Percentiles rank a stretch among this genome's conserved stretches.
Evolutionary conservation across 306 rosid genomes (phyloP).

Genomic region (Trichosanthes truncata): DNA sequence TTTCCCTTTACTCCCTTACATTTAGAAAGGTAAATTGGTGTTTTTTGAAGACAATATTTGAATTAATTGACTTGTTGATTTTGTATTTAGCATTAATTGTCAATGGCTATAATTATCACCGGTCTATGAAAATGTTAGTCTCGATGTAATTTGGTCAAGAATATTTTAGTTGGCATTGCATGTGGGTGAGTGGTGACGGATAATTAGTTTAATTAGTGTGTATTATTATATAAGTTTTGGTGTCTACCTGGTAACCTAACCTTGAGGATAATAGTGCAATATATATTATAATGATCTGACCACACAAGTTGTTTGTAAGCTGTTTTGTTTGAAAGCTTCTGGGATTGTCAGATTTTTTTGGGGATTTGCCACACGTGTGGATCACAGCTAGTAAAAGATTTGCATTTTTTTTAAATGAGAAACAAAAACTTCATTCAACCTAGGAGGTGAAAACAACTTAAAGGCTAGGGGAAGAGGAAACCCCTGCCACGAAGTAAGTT

Average conservation of each 20-base stretch:
- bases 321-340: background rate
- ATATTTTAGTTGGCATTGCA: background rate
- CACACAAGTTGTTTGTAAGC: background rate
- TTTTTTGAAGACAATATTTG: too few relatives aligned
- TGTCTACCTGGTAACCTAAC: background rate
- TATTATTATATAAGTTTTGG: background rate
- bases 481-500: too few relatives aligned
- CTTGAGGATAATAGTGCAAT: background rate
- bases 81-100: too few relatives aligned
- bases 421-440: background rate
- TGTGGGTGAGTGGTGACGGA: background rate
- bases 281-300: background rate
- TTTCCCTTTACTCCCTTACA: background rate
- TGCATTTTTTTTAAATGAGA: too few relatives aligned
- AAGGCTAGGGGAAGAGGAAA: too few relatives aligned
- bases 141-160: background rate
- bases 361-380: background rate
- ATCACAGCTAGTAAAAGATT: background rate
- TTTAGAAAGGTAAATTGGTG: background rate
- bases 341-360: background rate
- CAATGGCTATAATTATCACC: too few relatives aligned
- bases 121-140: background rate
- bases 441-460: background rate
- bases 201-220: background rate
- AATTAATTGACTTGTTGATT: too few relatives aligned